Conservation (phyloP, 352 stramenopile genomes). For the Pythium aquatile region DNA sequence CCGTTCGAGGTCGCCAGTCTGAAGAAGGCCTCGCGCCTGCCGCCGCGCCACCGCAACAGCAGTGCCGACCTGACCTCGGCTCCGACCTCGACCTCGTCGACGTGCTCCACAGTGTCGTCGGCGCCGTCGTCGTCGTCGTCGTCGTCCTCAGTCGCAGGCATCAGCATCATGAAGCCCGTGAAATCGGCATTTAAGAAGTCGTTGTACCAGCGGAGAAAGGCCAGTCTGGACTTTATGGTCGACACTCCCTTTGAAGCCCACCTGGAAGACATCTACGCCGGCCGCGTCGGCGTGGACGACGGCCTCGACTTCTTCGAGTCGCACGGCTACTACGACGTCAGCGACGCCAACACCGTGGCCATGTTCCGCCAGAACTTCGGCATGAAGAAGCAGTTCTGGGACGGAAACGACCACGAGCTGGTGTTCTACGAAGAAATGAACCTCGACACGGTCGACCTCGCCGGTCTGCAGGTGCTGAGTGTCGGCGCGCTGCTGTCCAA, state of each 20-base stretch:
- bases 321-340: constrained; percentile 81
- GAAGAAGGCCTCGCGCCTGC: constrained; percentile 11
- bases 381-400: constrained; percentile 63
- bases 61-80: not conserved
- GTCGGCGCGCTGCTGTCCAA: constrained; percentile 38
- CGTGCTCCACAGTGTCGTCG: not conserved
- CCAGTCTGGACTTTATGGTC: constrained; percentile 6
- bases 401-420: constrained; percentile 32
- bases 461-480: constrained; percentile 39
- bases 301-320: constrained; percentile 78
- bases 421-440: constrained; percentile 26
- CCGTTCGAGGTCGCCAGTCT: not conserved
- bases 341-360: constrained; percentile 76
- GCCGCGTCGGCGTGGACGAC: constrained; percentile 40
- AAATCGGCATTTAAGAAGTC: constrained; percentile 1
- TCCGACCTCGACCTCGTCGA: not conserved
- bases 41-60: constrained; percentile 19
- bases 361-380: constrained; percentile 80
- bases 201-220: not conserved
- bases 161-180: constrained; percentile 15
- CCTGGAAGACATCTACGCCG: constrained; percentile 62
- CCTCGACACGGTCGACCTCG: constrained; percentile 20
- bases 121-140: constrained; percentile 1
- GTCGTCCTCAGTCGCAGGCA: not conserved
- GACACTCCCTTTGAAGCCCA: constrained; percentile 66